phyloP scores from a whole-genome alignment of 2,329 filamentous ascomycete genomes.

The Trichoderma pleuroti region DNA sequence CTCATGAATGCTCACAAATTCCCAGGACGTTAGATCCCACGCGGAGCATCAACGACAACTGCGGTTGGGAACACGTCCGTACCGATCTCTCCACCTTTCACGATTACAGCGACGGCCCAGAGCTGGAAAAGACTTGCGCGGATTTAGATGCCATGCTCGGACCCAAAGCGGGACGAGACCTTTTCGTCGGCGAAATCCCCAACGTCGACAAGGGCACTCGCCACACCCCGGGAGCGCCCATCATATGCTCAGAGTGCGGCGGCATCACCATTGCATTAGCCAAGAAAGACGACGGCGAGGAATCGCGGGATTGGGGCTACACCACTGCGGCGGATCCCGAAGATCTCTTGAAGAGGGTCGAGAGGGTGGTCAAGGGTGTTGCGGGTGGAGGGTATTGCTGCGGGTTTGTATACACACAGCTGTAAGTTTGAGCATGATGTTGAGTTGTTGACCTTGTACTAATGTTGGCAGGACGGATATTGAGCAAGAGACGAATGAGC shows the following conservation, averaged over 20 bases:
- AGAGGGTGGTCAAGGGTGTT: constrained; percentile 56
- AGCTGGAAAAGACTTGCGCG: constrained; percentile 52
- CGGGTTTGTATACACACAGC: constrained; percentile 64
- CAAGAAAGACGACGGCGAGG: constrained; percentile 28
- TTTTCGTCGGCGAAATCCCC: constrained; percentile 51
- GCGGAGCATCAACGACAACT: constrained; percentile 66
- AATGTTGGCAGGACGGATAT: constrained; percentile 46
- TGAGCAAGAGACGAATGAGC: constrained; percentile 65
- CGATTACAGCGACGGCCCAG: constrained; percentile 59
- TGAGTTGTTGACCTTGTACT: not conserved
- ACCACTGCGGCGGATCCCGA: constrained; percentile 59
- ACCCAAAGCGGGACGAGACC: constrained; percentile 47
- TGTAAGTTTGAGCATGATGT: constrained; percentile 41
- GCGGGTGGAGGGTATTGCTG: constrained; percentile 55
- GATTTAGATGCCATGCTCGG: constrained; percentile 52
- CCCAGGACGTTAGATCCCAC: constrained; percentile 54
- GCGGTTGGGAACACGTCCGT: constrained; percentile 65
- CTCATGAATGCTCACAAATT: not conserved
- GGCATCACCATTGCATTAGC: constrained; percentile 62
- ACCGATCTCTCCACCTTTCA: constrained; percentile 66
- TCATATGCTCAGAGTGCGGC: constrained; percentile 66
- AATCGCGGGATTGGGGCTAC: constrained; percentile 62
- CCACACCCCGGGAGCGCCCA: constrained; percentile 54
- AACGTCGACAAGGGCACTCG: constrained; percentile 44
- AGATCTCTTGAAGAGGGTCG: constrained; percentile 57